Base-by-base conservation (phyloP, 1,284 basidiomycete genomes). In the Tylopilus orsonianus region DNA sequence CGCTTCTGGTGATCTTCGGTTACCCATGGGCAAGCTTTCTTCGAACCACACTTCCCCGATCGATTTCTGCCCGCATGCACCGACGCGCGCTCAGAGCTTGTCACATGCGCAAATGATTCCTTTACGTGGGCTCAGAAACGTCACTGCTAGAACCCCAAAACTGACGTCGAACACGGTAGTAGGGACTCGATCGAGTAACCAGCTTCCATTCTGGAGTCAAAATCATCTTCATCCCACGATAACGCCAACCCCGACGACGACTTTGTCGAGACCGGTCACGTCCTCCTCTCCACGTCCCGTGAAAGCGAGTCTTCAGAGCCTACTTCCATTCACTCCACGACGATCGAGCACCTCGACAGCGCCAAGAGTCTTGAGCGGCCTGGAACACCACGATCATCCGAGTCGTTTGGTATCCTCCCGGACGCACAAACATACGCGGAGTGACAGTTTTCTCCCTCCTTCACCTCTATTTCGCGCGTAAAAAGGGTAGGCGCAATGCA, bases 1-100 rank as follows among this genome's bases (percentile, higher is more conserved):
- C 30, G 41, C 59, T 61, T 61, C 53, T 16, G 53, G 50, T 20
- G 58, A 61, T 53, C 62, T 54, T 29, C 40, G 45, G 36, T 41
- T 44, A 36, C 42, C 52, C 8, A 47, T 61, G 8, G 19, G 13
- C 16, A 23, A 38, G 27, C 23, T 8, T 44, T n/a, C 34, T 24
- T 37, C 27, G 41, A 20, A 5, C 6, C 33, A 0, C 24, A 46
- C 61, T 61, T 65, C 60, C 63, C 46, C 48, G 27, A 59, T 41
- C 36, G 62, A 65, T 65, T 48, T 50, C 44, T 60, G 39, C 18
- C 32, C 34, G 8, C 29, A 43, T 26, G 2, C 34, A 3, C 50
- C 49, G 26, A 38, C 35, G 9, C 51, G 52, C 18, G 37, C 57
- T 40, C 51, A 50, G 29, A 48, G 52, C 37, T 20, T 57, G 33